Percentiles rank a stretch among this genome's conserved stretches.
Conservation (phyloP, 2,329 filamentous ascomycete species). For the Pseudogymnoascus sp. region DNA sequence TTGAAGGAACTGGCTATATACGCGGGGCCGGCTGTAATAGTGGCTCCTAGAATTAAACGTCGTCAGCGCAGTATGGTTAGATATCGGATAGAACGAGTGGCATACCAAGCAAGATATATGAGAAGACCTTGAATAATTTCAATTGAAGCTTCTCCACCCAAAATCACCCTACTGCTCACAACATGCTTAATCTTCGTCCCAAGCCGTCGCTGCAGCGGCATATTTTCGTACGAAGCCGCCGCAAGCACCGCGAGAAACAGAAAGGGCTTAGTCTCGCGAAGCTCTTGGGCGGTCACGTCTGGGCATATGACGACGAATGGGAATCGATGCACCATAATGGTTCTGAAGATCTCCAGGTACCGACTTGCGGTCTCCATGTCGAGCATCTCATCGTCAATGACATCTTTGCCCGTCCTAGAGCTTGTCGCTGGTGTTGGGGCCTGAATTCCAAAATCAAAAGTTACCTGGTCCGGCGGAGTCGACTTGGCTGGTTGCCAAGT, state of each 20-base stretch:
- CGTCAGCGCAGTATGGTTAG: neutral
- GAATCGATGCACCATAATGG: slow-evolving; percentile 30
- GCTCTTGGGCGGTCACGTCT: slow-evolving; percentile 18
- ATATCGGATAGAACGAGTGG: neutral
- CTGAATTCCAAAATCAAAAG: neutral
- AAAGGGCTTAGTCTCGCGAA: slow-evolving; percentile 18
- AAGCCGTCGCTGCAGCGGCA: slow-evolving; percentile 28
- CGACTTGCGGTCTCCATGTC: neutral
- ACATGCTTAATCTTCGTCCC: slow-evolving; percentile 26
- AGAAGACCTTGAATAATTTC: neutral
- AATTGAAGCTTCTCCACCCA: slow-evolving; percentile 7
- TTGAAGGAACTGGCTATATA: neutral
- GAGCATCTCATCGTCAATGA: neutral
- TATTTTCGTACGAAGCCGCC: slow-evolving; percentile 24
- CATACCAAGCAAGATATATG: neutral
- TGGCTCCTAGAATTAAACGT: neutral
- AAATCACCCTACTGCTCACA: slow-evolving; percentile 22
- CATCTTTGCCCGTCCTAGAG: neutral
- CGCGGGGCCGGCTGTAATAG: neutral
- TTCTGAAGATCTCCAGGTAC: slow-evolving; percentile 17
- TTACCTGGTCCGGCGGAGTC: neutral
- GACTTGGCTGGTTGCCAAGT: slow-evolving; percentile 21
- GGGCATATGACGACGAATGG: slow-evolving; percentile 30
- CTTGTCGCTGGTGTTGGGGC: neutral
- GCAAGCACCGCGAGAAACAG: slow-evolving; percentile 6